Evolutionary conservation across 2,329 filamentous ascomycete species (phyloP).

Genomic region (Fusarium sp.): DNA sequence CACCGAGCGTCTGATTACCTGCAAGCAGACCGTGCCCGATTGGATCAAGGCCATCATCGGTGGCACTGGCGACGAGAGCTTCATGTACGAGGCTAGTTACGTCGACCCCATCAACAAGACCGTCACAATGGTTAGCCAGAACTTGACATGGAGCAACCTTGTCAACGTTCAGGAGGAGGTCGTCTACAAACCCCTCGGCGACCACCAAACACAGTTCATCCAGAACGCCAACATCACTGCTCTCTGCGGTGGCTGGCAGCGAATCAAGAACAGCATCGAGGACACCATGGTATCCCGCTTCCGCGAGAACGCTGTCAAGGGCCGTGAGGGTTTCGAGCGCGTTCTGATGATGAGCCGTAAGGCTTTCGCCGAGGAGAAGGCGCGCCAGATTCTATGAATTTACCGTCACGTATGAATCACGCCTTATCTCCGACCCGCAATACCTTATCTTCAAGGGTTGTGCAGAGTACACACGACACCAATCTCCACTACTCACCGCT

Average conservation of each 20-base stretch:
- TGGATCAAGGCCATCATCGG: constrained; percentile 85
- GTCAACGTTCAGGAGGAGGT: constrained; percentile 94
- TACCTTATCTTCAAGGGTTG: constrained; percentile 11
- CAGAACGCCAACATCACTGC: constrained; percentile 95
- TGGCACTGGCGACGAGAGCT: constrained; percentile 75
- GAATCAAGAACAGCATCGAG: constrained; percentile 95
- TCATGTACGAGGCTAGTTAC: constrained; percentile 95
- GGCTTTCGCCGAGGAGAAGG: constrained; percentile 89
- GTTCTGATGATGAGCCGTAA: constrained; percentile 92
- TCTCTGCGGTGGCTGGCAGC: constrained; percentile 94
- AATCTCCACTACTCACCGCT: constrained; percentile 38
- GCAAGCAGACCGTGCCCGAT: constrained; percentile 72
- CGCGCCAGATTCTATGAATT: constrained; percentile 53
- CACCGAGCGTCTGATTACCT: constrained; percentile 69
- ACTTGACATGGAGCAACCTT: constrained; percentile 91
- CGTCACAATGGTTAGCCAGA: constrained; percentile 96
- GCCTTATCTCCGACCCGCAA: constrained; percentile 4
- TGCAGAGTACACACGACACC: constrained; percentile 26
- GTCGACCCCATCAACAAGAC: constrained; percentile 85
- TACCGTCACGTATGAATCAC: background rate
- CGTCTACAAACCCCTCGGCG: constrained; percentile 72
- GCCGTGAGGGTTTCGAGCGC: constrained; percentile 92
- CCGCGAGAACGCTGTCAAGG: constrained; percentile 88
- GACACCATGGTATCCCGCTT: constrained; percentile 89
- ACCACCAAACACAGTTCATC: constrained; percentile 77